Evolutionary conservation across 495 filamentous ascomycete species (phyloP).

Genomic region (Aspergillus conjunctus): DNA sequence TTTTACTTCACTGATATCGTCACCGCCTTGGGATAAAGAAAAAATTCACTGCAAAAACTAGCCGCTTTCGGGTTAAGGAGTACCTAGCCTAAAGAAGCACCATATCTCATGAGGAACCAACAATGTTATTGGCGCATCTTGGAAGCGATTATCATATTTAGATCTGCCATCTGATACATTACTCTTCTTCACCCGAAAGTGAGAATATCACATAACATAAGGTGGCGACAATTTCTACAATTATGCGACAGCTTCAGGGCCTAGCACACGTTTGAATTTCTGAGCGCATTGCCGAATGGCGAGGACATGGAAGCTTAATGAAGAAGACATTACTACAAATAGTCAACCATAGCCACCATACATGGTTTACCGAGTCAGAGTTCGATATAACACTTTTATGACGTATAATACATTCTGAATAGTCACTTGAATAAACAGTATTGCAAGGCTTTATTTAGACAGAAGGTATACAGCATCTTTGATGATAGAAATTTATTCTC

Average conservation of each 20-base stretch:
- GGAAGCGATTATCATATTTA: too few species aligned
- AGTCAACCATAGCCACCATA: neutral
- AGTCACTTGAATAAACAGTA: neutral
- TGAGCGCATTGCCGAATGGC: too few species aligned
- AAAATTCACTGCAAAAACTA: neutral
- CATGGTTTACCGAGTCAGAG: neutral
- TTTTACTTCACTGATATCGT: neutral
- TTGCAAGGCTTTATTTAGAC: neutral
- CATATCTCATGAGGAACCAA: neutral
- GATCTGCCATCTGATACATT: too few species aligned
- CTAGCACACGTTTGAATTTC: too few species aligned
- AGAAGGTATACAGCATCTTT: conserved; percentile 16
- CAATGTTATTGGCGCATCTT: too few species aligned
- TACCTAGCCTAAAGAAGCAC: too few species aligned
- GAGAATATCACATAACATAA: too few species aligned
- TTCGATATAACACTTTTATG: neutral
- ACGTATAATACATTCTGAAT: neutral
- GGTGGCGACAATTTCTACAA: too few species aligned
- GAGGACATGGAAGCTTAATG: too few species aligned
- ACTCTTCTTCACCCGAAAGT: too few species aligned
- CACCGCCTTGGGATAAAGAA: conserved; percentile 3
- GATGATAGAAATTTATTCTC: conserved; percentile 12
- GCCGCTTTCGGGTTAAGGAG: conserved; percentile 5
- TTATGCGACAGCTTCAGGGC: too few species aligned
- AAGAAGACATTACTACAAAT: too few species aligned